Evolutionary conservation across 1,284 basidiomycete species (phyloP).

Genomic region (Pseudozyma thailandica): DNA sequence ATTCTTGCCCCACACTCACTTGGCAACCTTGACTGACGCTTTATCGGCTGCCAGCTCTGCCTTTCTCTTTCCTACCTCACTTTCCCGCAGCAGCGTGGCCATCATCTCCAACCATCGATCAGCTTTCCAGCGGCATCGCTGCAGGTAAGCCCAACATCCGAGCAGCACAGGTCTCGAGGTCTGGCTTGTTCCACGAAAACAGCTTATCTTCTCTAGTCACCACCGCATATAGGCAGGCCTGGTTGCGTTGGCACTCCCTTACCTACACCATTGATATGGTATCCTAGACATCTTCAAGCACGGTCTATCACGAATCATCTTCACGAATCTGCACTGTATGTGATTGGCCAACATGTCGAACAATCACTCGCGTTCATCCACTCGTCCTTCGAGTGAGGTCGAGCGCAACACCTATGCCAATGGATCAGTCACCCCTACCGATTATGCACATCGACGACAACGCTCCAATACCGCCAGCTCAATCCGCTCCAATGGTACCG

Average conservation of each 20-base stretch:
- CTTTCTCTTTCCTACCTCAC: background rate
- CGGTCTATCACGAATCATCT: background rate
- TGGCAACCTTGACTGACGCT: too few relatives aligned
- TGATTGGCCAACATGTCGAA: slow-evolving; percentile 18
- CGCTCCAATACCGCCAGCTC: slow-evolving; percentile 38
- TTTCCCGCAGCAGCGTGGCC: too few relatives aligned
- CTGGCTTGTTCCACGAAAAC: background rate
- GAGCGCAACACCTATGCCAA: slow-evolving; percentile 22
- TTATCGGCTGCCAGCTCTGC: background rate
- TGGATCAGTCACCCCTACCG: slow-evolving; percentile 11
- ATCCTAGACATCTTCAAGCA: background rate
- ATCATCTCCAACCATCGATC: background rate
- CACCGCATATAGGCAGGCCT: slow-evolving; percentile 7
- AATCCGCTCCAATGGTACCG: slow-evolving; percentile 25
- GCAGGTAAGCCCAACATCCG: background rate
- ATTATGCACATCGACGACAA: slow-evolving; percentile 22
- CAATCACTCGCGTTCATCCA: slow-evolving; percentile 24
- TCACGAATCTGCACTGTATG: background rate
- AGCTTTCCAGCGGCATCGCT: background rate
- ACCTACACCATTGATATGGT: background rate
- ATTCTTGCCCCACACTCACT: slow-evolving; percentile 10
- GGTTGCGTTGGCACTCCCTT: background rate
- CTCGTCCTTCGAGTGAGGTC: slow-evolving; percentile 41
- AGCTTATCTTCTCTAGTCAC: background rate
- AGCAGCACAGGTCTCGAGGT: background rate